These are phyloP conservation scores for Lenwebbia sp. DNA, from an alignment of 345 rosid genomes.

Conservation along the genomic window DNA sequence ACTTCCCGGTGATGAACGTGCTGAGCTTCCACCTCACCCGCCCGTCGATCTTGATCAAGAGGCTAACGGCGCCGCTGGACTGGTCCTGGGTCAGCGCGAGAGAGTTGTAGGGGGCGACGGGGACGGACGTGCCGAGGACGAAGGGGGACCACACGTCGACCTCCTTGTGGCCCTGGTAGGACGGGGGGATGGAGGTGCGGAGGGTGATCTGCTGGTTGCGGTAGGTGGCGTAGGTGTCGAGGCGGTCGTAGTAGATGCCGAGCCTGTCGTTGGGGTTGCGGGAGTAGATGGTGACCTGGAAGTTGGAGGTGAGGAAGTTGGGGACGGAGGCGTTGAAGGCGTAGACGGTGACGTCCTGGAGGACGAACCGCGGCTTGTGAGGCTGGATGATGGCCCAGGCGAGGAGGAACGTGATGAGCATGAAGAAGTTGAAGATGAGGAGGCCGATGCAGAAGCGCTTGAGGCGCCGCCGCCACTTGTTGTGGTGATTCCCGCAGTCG, in stretches of 20 bases:
- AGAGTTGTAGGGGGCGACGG: conserved; percentile 71
- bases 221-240: conserved; percentile 62
- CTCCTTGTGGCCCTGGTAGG: conserved; percentile 57
- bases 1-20: conserved; percentile 39
- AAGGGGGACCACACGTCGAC: conserved; percentile 74
- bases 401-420: conserved; percentile 46
- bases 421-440: conserved; percentile 39
- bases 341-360: conserved; percentile 89
- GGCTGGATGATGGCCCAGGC: conserved; percentile 90
- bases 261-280: conserved; percentile 74
- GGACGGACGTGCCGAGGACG: conserved; percentile 51
- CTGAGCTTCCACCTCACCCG: conserved; percentile 85
- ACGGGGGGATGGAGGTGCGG: conserved; percentile 34
- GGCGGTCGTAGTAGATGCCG: conserved; percentile 81
- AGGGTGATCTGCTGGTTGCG: conserved; percentile 69
- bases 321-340: conserved; percentile 72
- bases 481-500: conserved; percentile 30
- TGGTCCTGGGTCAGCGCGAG: conserved; percentile 39
- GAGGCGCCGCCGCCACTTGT: conserved; percentile 11
- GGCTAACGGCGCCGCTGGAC: conserved; percentile 23
- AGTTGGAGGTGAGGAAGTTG: conserved; percentile 57
- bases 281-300: conserved; percentile 70
- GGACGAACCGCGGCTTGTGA: conserved; percentile 61
- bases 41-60: conserved; percentile 67
- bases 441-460: conserved; percentile 28